A percentile compares a stretch with the other conserved stretches of the same genome.
phyloP scores from a whole-genome alignment of 2,329 filamentous ascomycete species.

The Karstenula rhodostoma region DNA sequence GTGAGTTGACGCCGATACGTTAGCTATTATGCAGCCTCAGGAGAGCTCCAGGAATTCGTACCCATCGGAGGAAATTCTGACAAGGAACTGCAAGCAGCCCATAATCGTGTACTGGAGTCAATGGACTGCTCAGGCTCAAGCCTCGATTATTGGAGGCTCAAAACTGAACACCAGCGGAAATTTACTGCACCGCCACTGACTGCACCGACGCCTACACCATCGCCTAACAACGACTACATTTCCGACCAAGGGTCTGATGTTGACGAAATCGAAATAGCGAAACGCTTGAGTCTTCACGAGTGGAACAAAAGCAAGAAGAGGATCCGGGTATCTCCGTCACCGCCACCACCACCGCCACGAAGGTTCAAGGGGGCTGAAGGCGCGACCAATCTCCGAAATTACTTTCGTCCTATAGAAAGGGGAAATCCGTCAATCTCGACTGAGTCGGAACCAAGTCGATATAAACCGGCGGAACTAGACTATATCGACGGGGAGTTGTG shows the following conservation, averaged over 20 bases:
- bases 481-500: constrained; percentile 31
- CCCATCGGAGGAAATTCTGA: constrained; percentile 8
- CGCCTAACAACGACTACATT: not conserved
- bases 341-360: not conserved
- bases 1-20: constrained; percentile 15
- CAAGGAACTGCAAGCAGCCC: constrained; percentile 23
- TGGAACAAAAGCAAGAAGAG: not conserved
- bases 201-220: not conserved
- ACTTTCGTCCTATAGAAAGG: not conserved
- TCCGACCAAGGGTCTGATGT: constrained; percentile 2
- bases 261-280: not conserved
- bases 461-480: constrained; percentile 18
- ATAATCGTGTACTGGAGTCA: not conserved
- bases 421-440: not conserved
- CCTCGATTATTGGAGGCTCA: constrained; percentile 9
- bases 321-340: no score
- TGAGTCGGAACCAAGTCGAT: not conserved
- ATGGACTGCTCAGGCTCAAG: constrained; percentile 4
- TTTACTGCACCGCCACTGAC: not conserved
- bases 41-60: constrained; percentile 19
- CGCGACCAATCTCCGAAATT: not conserved
- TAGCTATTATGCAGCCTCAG: constrained; percentile 32
- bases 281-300: not conserved
- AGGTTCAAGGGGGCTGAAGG: not conserved
- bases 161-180: not conserved